Percentiles rank a stretch among this genome's conserved stretches.
Evolutionary conservation across 345 rosid species (phyloP).

Genomic region (Acer yangbiense): DNA sequence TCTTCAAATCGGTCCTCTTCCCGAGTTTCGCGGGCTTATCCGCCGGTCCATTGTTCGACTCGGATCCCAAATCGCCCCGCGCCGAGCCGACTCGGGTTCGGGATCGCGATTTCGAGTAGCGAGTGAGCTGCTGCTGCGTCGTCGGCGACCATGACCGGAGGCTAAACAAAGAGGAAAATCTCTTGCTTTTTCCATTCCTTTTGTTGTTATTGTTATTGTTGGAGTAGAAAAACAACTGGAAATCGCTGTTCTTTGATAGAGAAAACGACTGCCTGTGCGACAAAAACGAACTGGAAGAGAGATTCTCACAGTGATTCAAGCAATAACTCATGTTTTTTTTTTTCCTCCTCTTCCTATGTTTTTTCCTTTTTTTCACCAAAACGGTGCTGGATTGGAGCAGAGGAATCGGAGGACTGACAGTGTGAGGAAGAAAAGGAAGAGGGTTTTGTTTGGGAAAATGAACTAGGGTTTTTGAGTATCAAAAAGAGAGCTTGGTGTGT

Average conservation of each 20-base stretch:
- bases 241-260: slow-evolving; percentile 22
- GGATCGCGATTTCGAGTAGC: slow-evolving; percentile 10
- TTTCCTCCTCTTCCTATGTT: not conserved
- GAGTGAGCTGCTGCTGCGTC: slow-evolving; percentile 1
- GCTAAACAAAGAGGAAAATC: slow-evolving; percentile 7
- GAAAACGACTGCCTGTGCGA: slow-evolving; percentile 23
- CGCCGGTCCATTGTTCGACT: slow-evolving; percentile 13
- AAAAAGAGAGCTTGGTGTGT: not conserved
- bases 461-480: slow-evolving; percentile 7
- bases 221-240: slow-evolving; percentile 30
- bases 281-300: slow-evolving; percentile 17
- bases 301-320: slow-evolving; percentile 29
- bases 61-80: slow-evolving; percentile 20
- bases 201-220: not conserved
- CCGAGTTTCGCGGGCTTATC: slow-evolving; percentile 27
- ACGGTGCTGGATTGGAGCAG: not conserved
- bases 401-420: not conserved
- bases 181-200: not conserved
- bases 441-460: not conserved
- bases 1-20: slow-evolving; percentile 83
- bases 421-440: not conserved
- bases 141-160: slow-evolving; percentile 32
- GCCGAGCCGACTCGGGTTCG: slow-evolving; percentile 11
- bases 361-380: not conserved
- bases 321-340: slow-evolving; percentile 24